phyloP scores from a whole-genome alignment of 2,329 filamentous ascomycete genomes.

The Aspergillus persii region DNA sequence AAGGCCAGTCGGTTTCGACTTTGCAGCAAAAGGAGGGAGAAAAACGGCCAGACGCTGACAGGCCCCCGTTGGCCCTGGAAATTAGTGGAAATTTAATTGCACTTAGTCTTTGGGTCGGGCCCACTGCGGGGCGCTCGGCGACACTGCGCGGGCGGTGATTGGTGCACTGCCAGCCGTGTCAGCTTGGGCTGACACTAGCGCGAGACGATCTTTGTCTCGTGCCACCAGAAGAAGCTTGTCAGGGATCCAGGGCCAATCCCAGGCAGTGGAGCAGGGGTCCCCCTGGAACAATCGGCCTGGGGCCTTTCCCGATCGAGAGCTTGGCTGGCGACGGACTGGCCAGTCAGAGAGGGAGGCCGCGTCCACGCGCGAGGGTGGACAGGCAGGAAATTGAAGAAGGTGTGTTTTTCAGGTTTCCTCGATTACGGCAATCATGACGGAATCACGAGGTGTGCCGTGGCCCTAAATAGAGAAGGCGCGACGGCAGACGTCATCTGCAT shows the following conservation, averaged over 20 bases:
- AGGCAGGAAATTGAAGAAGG: too few relatives aligned
- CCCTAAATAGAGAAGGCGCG: background rate
- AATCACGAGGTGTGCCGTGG: background rate
- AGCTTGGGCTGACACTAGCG: constrained; percentile 17
- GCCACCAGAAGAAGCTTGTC: constrained; percentile 21
- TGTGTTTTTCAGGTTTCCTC: background rate
- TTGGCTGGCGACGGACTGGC: background rate
- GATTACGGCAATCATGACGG: background rate
- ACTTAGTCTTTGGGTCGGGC: constrained; percentile 6
- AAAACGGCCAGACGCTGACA: constrained; percentile 16
- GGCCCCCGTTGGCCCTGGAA: constrained; percentile 13
- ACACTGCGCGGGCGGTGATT: background rate
- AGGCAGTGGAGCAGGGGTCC: background rate
- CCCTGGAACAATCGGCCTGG: constrained; percentile 7
- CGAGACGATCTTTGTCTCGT: constrained; percentile 21
- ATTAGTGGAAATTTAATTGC: constrained; percentile 14
- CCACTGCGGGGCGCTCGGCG: background rate
- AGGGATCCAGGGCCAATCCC: constrained; percentile 7
- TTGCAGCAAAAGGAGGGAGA: constrained; percentile 6
- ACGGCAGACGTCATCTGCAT: background rate
- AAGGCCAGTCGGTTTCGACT: background rate
- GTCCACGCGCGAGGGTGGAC: too few relatives aligned
- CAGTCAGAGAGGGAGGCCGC: constrained; percentile 2
- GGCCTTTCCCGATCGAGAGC: constrained; percentile 7
- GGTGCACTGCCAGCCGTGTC: constrained; percentile 11